These are phyloP conservation scores for Hirschioporus abietinus DNA, from an alignment of 768 basidiomycete species.

Conservation along the genomic window DNA sequence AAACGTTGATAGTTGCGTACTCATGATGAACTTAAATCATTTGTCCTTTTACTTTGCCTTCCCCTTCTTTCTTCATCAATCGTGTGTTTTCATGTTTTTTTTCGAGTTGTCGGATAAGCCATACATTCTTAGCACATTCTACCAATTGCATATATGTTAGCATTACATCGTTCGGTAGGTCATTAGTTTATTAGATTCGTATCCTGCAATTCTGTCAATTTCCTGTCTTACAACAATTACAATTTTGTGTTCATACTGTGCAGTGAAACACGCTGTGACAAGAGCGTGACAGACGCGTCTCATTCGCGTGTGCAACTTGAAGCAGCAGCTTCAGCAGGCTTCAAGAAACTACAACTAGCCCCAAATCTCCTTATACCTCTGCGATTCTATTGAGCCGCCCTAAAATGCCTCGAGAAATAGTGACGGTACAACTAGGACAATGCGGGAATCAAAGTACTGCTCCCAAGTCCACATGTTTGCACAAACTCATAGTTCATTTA, in stretches of 20 bases:
- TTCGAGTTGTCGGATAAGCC: neutral
- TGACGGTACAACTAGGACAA: conserved; percentile 83
- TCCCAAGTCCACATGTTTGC: conserved; percentile 13
- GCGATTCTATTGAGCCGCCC: no score
- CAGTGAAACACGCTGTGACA: conserved; percentile 1
- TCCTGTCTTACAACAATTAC: neutral
- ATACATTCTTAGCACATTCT: neutral
- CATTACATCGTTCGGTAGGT: conserved; percentile 3
- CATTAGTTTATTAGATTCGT: neutral
- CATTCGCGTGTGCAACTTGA: neutral
- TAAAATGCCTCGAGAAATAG: conserved; percentile 76
- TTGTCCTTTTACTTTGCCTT: neutral
- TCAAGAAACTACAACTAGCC: no score
- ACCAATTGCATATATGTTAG: conserved; percentile 2
- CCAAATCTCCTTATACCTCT: neutral
- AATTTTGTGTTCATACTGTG: neutral
- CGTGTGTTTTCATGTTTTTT: neutral
- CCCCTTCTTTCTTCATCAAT: neutral
- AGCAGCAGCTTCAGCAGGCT: no score
- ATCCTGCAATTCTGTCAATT: neutral
- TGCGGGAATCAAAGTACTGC: conserved; percentile 85
- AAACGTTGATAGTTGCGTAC: neutral
- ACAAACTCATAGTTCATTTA: conserved; percentile 12
- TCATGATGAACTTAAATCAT: neutral
- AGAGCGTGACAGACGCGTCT: neutral